Evolutionary conservation across 192 early-diverging fungal genomes (phyloP).

Genomic region (Coemansia sp.): DNA sequence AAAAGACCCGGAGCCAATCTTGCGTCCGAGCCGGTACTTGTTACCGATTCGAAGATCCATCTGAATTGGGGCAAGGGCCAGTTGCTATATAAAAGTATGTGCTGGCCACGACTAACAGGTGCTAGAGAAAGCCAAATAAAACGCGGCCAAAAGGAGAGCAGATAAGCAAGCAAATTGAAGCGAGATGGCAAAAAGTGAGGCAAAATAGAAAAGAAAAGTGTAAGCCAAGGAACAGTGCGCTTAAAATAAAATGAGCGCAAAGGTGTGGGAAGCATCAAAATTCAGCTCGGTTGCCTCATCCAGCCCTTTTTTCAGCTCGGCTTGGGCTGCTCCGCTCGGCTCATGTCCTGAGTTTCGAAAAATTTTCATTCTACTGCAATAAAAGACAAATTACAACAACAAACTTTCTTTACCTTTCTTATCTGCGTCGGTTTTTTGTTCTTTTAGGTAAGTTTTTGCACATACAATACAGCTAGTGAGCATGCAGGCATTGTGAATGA

Average conservation of each 20-base stretch:
- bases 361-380: not conserved
- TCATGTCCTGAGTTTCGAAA: not conserved
- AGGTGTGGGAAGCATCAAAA: too few species aligned
- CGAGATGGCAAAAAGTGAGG: conserved; percentile 3
- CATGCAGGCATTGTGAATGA: conserved; percentile 28
- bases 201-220: conserved; percentile 10
- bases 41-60: conserved; percentile 88
- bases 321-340: conserved; percentile 5
- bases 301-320: not conserved
- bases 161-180: conserved; percentile 12
- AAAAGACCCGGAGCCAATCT: conserved; percentile 97
- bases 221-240: conserved; percentile 9
- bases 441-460: conserved; percentile 5
- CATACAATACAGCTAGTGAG: not conserved
- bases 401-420: not conserved
- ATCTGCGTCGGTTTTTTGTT: not conserved
- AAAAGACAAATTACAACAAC: not conserved
- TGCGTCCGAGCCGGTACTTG: conserved; percentile 91
- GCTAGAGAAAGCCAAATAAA: not conserved
- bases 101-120: conserved; percentile 11
- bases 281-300: not conserved
- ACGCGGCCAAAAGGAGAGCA: not conserved
- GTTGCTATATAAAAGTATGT: conserved; percentile 12
- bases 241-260: conserved; percentile 5
- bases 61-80: conserved; percentile 17